A percentile compares a stretch with the other conserved stretches of the same genome.
Conservation (phyloP, 371 early-diverging fungal species). For the Haplosporangium sp. region DNA sequence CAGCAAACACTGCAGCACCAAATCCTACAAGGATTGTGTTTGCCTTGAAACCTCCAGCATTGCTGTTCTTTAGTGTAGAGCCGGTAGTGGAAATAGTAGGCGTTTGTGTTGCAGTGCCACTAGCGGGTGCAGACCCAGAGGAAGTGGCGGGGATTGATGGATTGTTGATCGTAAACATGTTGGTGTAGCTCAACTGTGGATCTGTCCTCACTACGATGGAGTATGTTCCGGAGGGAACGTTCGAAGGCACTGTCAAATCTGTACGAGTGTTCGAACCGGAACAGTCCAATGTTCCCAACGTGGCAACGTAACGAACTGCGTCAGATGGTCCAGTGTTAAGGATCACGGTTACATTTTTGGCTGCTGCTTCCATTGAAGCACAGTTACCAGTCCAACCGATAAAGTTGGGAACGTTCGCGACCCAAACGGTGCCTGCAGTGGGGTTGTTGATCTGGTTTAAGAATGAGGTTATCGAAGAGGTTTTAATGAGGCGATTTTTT, state of each 20-base stretch:
- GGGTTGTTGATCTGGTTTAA: slow-evolving; percentile 46
- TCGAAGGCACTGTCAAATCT: slow-evolving; percentile 40
- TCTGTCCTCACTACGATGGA: slow-evolving; percentile 46
- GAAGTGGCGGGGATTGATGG: slow-evolving; percentile 27
- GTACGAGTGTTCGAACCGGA: slow-evolving; percentile 43
- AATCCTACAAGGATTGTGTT: slow-evolving; percentile 11
- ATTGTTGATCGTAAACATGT: slow-evolving; percentile 51
- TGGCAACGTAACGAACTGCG: slow-evolving; percentile 43
- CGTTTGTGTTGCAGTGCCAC: not conserved
- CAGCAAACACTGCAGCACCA: slow-evolving; percentile 23
- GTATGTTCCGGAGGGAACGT: slow-evolving; percentile 31
- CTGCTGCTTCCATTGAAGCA: slow-evolving; percentile 37
- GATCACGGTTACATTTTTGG: slow-evolving; percentile 48
- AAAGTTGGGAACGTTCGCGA: slow-evolving; percentile 46
- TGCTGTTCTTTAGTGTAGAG: not conserved
- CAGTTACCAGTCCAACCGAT: slow-evolving; percentile 52
- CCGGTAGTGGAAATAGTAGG: slow-evolving; percentile 1
- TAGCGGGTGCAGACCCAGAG: slow-evolving; percentile 2
- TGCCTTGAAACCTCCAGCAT: slow-evolving; percentile 1
- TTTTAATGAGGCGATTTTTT: no score
- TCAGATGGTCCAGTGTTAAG: slow-evolving; percentile 49
- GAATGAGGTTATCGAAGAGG: not conserved
- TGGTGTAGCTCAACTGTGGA: slow-evolving; percentile 49
- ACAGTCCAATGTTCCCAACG: slow-evolving; percentile 49
- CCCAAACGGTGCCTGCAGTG: slow-evolving; percentile 47